phyloP scores from a whole-genome alignment of 2,329 filamentous ascomycete genomes.

The Aureobasidium sp. region DNA sequence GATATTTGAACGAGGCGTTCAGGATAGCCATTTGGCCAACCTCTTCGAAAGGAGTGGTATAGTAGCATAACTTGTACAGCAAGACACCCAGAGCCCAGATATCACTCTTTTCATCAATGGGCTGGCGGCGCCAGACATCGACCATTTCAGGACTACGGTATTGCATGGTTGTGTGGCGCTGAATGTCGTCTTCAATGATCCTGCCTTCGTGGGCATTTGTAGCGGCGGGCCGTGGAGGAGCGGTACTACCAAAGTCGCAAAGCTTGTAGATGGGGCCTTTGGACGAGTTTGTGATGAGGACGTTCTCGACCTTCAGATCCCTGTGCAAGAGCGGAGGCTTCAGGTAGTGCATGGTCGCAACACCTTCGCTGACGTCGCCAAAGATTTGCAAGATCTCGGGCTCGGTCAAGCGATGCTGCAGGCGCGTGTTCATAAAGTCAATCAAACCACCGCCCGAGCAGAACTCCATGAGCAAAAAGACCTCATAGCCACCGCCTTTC shows the following conservation, averaged over 20 bases:
- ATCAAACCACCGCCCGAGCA: slow-evolving; percentile 92
- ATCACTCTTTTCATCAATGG: slow-evolving; percentile 97
- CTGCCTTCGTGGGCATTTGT: slow-evolving; percentile 82
- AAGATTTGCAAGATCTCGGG: slow-evolving; percentile 97
- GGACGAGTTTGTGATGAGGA: slow-evolving; percentile 64
- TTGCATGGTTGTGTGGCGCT: slow-evolving; percentile 93
- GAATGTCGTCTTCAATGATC: slow-evolving; percentile 91
- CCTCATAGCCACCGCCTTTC: slow-evolving; percentile 88
- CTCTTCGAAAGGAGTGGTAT: slow-evolving; percentile 97
- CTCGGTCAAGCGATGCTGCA: slow-evolving; percentile 94
- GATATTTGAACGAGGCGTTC: slow-evolving; percentile 91
- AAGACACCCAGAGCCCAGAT: slow-evolving; percentile 96
- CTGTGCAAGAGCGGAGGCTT: slow-evolving; percentile 88
- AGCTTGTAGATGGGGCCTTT: slow-evolving; percentile 79
- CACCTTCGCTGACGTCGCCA: slow-evolving; percentile 87
- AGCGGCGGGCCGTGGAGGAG: slow-evolving; percentile 74
- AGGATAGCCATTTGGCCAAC: slow-evolving; percentile 95
- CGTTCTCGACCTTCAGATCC: slow-evolving; percentile 96
- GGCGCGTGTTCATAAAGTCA: slow-evolving; percentile 97
- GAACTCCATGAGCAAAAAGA: slow-evolving; percentile 97
- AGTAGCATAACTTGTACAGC: slow-evolving; percentile 97
- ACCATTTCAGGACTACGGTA: slow-evolving; percentile 99
- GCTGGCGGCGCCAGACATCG: slow-evolving; percentile 91
- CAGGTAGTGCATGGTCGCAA: slow-evolving; percentile 98
- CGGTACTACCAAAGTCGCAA: slow-evolving; percentile 94